phyloP scores from a whole-genome alignment of 768 basidiomycete genomes.

The Coprinopsis marcescibilis region DNA sequence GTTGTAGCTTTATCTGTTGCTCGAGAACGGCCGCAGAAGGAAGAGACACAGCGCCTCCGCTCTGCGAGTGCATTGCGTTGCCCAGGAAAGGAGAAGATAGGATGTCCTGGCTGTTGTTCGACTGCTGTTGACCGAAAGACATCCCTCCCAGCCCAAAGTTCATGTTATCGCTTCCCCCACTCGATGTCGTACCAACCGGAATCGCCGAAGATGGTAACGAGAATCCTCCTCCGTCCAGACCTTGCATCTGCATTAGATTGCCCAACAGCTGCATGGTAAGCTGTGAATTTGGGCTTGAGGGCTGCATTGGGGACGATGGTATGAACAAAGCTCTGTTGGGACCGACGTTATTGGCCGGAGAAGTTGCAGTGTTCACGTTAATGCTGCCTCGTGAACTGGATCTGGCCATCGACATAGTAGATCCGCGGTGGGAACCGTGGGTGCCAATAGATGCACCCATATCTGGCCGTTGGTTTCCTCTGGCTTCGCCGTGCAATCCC shows the following conservation, averaged over 20 bases:
- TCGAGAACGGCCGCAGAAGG: conserved; percentile 46
- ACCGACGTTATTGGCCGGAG: not conserved
- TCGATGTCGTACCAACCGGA: not conserved
- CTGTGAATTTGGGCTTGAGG: conserved; percentile 24
- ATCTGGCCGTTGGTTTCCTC: too few relatives aligned
- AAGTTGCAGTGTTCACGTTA: conserved; percentile 3
- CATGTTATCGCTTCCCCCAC: not conserved
- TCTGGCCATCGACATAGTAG: too few relatives aligned
- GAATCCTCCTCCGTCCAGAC: conserved; percentile 28
- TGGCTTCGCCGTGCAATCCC: too few relatives aligned
- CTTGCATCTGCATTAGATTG: conserved; percentile 48
- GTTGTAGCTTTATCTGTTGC: conserved; percentile 73
- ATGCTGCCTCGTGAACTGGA: not conserved
- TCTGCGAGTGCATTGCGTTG: too few relatives aligned
- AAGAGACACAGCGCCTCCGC: too few relatives aligned
- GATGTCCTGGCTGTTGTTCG: conserved; percentile 5
- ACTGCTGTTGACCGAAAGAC: conserved; percentile 5
- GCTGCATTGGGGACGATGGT: conserved; percentile 11
- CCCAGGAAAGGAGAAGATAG: conserved; percentile 2
- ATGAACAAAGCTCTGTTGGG: conserved; percentile 4
- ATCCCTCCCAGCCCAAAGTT: not conserved
- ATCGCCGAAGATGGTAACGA: conserved; percentile 6
- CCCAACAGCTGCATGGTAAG: conserved; percentile 48
- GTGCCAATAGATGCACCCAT: too few relatives aligned
- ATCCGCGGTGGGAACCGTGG: too few relatives aligned